Base-by-base conservation (phyloP, 164 flowering plant genomes). In the Aristolochia fimbriata region DNA sequence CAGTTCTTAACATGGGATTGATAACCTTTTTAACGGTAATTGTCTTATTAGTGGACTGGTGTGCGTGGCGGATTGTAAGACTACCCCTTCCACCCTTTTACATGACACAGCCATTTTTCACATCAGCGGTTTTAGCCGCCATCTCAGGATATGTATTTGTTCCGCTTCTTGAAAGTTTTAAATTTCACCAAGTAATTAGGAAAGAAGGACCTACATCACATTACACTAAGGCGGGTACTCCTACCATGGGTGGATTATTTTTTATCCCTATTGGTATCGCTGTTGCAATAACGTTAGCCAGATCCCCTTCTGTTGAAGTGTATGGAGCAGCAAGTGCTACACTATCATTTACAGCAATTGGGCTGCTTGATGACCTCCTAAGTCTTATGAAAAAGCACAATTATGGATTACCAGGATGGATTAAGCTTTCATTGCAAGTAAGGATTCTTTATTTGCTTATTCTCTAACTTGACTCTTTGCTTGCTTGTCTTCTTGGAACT, bases 221-320 rank as follows among this genome's bases (percentile, higher is more conserved):
- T 53, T 64, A 65, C 56, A 67, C 59, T 41, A 81, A 80, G 71
- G 80, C 66, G 63, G 79, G 81, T 63, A 86, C 86, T 25, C 88
- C 96, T 14, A 87, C 96, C 2, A 81, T 92, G 91, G 98, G 96
- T 62, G 96, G 98, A 49, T 55, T 92, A 49, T 87, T 87, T 75
- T 84, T 92, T 61, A 64, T 89, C 50, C 93, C 98, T 23, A 55
- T 86, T 64, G 98, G 98, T 47, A 55, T 86, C 52, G 50, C 65
- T 60, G 93, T 89, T 73, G 88, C 96, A 24, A 70, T 71, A 69
- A 62, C 61, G 52, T 31, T 75, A 21, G 77, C 73, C 57, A 83
- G 88, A 30, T 80, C 71, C 59, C 85, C 96, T 67, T 89, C 96
- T 56, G 47, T 60, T 57, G 91, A 83, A 74, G 83, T 89, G 71